Conservation (phyloP, 1,139 yeast genomes). For the Debaryomycetaceae sp. region DNA sequence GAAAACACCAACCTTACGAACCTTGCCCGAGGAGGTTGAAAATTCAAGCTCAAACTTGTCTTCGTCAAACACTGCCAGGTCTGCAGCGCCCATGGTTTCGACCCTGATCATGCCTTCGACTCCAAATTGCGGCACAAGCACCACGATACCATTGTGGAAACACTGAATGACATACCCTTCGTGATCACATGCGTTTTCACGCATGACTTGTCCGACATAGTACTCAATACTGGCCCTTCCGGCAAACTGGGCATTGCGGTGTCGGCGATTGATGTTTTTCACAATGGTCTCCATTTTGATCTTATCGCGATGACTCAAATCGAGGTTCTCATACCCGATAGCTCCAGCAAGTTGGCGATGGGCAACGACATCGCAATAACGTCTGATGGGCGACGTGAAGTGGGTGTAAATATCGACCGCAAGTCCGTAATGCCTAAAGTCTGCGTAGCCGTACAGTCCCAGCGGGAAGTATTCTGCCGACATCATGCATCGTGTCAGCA, state of each 20-base stretch:
- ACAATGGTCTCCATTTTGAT: slow-evolving; percentile 83
- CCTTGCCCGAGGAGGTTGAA: slow-evolving; percentile 28
- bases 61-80: slow-evolving; percentile 62
- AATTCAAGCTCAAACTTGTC: slow-evolving; percentile 63
- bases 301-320: slow-evolving; percentile 77
- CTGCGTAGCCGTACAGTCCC: slow-evolving; percentile 89
- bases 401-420: slow-evolving; percentile 98
- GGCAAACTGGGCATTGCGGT: slow-evolving; percentile 97
- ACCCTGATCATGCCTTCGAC: slow-evolving; percentile 86
- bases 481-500: slow-evolving; percentile 99
- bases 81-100: slow-evolving; percentile 60
- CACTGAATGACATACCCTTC: slow-evolving; percentile 91
- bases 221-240: slow-evolving; percentile 97
- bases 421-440: slow-evolving; percentile 91
- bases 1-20: slow-evolving; percentile 57
- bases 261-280: slow-evolving; percentile 83
- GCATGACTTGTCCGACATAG: slow-evolving; percentile 96
- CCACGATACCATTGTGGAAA: slow-evolving; percentile 90
- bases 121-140: slow-evolving; percentile 93
- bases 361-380: slow-evolving; percentile 96
- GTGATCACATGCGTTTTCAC: slow-evolving; percentile 59
- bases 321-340: slow-evolving; percentile 81
- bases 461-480: slow-evolving; percentile 97
- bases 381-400: slow-evolving; percentile 96
- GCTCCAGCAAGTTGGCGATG: slow-evolving; percentile 98